Evolutionary conservation across 495 filamentous ascomycete genomes (phyloP).

Genomic region (Terfezia claveryi): DNA sequence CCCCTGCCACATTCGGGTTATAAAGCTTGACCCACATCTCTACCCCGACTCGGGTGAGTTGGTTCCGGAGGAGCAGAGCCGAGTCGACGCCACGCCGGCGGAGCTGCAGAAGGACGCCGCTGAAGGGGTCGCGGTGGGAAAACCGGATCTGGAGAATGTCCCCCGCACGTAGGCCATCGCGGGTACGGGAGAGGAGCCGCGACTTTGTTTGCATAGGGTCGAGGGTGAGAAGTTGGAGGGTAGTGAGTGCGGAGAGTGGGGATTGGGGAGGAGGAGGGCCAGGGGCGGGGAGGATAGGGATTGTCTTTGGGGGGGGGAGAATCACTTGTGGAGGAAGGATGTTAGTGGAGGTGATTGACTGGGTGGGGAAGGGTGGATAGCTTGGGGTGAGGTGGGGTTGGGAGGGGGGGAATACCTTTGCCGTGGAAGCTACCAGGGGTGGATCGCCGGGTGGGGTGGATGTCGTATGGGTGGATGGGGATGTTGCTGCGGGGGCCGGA

Average conservation of each 20-base stretch:
- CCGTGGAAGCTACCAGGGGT: too few species aligned
- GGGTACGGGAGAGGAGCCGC: conserved; percentile 59
- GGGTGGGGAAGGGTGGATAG: not conserved
- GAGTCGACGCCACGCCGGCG: conserved; percentile 69
- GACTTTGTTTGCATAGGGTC: conserved; percentile 68
- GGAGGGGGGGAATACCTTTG: conserved; percentile 3
- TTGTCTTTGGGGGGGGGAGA: conserved; percentile 24
- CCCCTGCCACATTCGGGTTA: conserved; percentile 62
- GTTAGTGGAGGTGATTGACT: too few species aligned
- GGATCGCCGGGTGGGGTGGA: too few species aligned
- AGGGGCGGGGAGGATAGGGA: not conserved
- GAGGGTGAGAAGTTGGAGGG: conserved; percentile 43
- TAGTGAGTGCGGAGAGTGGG: conserved; percentile 38
- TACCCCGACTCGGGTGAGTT: conserved; percentile 63
- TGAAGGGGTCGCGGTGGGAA: conserved; percentile 61
- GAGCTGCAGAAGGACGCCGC: conserved; percentile 69
- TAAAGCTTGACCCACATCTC: conserved; percentile 97
- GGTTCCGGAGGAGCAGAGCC: conserved; percentile 59
- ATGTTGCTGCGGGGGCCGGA: too few species aligned
- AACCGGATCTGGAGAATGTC: conserved; percentile 79
- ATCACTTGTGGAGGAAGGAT: conserved; percentile 4
- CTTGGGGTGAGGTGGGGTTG: conserved; percentile 16
- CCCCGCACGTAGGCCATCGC: conserved; percentile 50
- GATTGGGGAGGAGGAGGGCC: conserved; percentile 18
- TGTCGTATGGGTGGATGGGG: too few species aligned